These are phyloP conservation scores for Cephaloascus albidus DNA, from an alignment of 805 yeast species.

Conservation along the genomic window DNA sequence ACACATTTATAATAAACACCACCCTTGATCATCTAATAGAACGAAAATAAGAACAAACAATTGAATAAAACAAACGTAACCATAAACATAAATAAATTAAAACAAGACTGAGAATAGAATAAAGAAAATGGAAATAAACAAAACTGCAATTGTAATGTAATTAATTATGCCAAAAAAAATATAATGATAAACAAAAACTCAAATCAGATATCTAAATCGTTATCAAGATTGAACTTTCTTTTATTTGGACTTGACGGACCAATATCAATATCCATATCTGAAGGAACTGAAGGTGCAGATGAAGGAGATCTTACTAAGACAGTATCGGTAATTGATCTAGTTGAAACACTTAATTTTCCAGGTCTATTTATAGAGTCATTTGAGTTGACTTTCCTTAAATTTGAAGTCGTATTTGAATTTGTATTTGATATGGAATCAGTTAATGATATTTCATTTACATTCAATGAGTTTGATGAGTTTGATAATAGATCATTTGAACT, in stretches of 20 bases:
- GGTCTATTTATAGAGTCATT: constrained; percentile 18
- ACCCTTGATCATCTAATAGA: too few relatives aligned
- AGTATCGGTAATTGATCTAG: constrained; percentile 26
- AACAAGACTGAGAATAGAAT: too few relatives aligned
- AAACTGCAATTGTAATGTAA: too few relatives aligned
- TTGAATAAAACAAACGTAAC: too few relatives aligned
- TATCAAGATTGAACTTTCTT: constrained; percentile 1
- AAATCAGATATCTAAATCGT: neutral
- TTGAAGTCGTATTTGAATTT: constrained; percentile 7
- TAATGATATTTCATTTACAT: neutral
- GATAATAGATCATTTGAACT: too few relatives aligned
- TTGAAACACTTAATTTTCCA: constrained; percentile 18
- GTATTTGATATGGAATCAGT: constrained; percentile 5
- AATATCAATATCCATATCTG: constrained; percentile 11
- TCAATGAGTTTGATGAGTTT: neutral
- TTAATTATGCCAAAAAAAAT: too few relatives aligned
- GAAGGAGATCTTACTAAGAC: neutral
- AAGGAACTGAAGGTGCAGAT: constrained; percentile 8
- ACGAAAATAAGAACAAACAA: too few relatives aligned
- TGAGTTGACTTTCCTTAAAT: constrained; percentile 18
- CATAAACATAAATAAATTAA: too few relatives aligned
- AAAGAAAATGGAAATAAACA: too few relatives aligned
- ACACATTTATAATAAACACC: too few relatives aligned
- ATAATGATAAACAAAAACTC: too few relatives aligned
- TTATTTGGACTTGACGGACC: constrained; percentile 4